phyloP scores from a whole-genome alignment of 208 protist species.

The Trypanosoma rangeli region DNA sequence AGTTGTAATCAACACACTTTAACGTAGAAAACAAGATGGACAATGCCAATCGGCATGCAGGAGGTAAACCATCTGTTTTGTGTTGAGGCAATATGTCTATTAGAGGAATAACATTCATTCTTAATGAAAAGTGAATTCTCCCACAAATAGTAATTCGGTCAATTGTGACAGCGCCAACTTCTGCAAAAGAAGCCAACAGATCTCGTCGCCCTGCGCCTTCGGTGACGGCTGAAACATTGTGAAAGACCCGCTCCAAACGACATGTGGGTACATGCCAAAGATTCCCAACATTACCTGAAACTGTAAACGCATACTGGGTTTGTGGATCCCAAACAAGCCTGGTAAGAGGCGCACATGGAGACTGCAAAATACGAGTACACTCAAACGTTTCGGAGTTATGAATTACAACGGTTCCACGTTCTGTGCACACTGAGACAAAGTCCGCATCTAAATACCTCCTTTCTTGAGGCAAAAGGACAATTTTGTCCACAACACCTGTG shows the following conservation, averaged over 20 bases:
- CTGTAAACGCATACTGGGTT: slow-evolving; percentile 55
- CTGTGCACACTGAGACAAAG: slow-evolving; percentile 63
- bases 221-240: slow-evolving; percentile 2
- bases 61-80: background rate
- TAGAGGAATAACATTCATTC: slow-evolving; percentile 22
- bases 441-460: slow-evolving; percentile 35
- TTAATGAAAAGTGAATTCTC: slow-evolving; percentile 23
- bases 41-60: slow-evolving; percentile 12
- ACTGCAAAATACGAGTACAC: slow-evolving; percentile 48
- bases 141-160: slow-evolving; percentile 25
- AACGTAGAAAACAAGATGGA: slow-evolving; percentile 23
- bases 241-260: slow-evolving; percentile 56
- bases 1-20: background rate
- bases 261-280: slow-evolving; percentile 82
- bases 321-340: slow-evolving; percentile 47
- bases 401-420: slow-evolving; percentile 63
- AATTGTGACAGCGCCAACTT: slow-evolving; percentile 17
- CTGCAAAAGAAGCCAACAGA: slow-evolving; percentile 10
- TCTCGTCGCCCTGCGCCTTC: background rate
- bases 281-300: slow-evolving; percentile 52
- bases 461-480: slow-evolving; percentile 17
- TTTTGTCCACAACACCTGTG: slow-evolving; percentile 22
- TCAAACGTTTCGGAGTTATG: slow-evolving; percentile 49
- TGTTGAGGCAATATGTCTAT: slow-evolving; percentile 15
- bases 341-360: slow-evolving; percentile 67